Base-by-base conservation (phyloP, 192 early-diverging fungal genomes). In the Mortierella hygrophila region DNA sequence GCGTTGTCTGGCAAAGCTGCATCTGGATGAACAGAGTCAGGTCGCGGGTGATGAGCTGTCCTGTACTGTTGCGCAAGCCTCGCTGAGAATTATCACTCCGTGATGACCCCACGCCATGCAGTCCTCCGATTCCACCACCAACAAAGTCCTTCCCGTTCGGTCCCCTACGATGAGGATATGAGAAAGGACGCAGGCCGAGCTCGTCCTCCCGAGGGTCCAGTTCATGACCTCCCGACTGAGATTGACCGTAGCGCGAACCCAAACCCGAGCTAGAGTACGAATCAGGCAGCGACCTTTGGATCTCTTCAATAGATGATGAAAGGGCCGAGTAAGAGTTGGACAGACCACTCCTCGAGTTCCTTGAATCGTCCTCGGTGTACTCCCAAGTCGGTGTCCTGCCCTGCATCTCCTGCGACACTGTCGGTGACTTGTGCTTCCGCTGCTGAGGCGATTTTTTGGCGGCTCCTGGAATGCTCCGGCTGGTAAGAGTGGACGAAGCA, bases 1-100 rank as follows among this genome's bases (percentile, higher is more conserved):
- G 84, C 1, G 93, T 94, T 68, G 88, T 94, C 73, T 92, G 91
- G 75, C 98, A 99, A 41, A 99, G 90, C 81, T 99, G 97, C 98
- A 99, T 97, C 79, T 97, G 96, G 70, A 97, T 94, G 85, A 94
- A 96, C 40, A 97, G 79, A 0, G 91, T 93, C 72, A 88, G 90
- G 23, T 89, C 89, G 0, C 86, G 76, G 20, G 82, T 70, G 6
- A 86, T 68, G n/a, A 81, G 38, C 37, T 70, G 74, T 11, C 79
- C 76, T 15, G 71, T 54, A 38, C 79, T 60, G 38, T 78, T 81
- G 10, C 76, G 74, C 32, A 38, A 49, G 10, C 29, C 55, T 42
- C 82, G 65, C 6, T 60, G 75, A 16, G 18, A 47, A 37, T 37
- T 8, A 18, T n/a, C 57, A 3, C 32, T 18, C 32, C 60, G 65